Conservation (phyloP, 2,329 filamentous ascomycete species). For the Hypoxylon sp. region DNA sequence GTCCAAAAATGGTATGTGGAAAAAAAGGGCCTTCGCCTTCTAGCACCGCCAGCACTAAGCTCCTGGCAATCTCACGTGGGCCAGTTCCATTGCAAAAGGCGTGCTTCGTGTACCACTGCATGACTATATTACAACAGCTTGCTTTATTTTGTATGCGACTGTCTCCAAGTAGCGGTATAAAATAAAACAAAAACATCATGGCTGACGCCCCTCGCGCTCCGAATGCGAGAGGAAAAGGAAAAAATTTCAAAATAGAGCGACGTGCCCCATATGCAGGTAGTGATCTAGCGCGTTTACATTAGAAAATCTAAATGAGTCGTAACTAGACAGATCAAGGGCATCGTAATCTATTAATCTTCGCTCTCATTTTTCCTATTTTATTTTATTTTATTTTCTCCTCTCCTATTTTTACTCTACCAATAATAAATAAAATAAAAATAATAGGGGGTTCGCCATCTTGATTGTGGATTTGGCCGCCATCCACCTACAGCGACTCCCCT, state of each 20-base stretch:
- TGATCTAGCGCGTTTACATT: neutral
- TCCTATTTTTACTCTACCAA: neutral
- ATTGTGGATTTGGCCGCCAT: conserved; percentile 27
- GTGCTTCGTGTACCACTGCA: conserved; percentile 38
- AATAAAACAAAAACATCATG: neutral
- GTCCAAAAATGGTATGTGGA: conserved; percentile 38
- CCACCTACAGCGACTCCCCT: conserved; percentile 36
- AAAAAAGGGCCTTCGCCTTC: conserved; percentile 17
- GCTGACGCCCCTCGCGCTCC: conserved; percentile 6
- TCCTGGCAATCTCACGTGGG: conserved; percentile 42
- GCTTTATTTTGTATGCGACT: conserved; percentile 24
- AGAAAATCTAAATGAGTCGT: conserved; percentile 1
- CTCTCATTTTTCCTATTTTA: conserved; percentile 10
- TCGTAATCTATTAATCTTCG: conserved; percentile 11
- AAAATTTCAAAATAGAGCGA: neutral
- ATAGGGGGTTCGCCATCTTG: conserved; percentile 8
- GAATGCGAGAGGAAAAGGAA: neutral
- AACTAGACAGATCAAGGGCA: neutral
- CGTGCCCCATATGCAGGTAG: neutral
- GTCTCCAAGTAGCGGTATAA: conserved; percentile 1
- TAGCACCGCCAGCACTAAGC: conserved; percentile 23
- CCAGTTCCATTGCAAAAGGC: conserved; percentile 37
- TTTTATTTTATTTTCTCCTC: conserved; percentile 5
- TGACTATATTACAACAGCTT: conserved; percentile 23
- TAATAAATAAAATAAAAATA: conserved; percentile 4